A percentile compares a stretch with the other conserved stretches of the same genome.
Evolutionary conservation across 2,329 filamentous ascomycete species (phyloP).

Genomic region (Dryadomyces quercivorus): DNA sequence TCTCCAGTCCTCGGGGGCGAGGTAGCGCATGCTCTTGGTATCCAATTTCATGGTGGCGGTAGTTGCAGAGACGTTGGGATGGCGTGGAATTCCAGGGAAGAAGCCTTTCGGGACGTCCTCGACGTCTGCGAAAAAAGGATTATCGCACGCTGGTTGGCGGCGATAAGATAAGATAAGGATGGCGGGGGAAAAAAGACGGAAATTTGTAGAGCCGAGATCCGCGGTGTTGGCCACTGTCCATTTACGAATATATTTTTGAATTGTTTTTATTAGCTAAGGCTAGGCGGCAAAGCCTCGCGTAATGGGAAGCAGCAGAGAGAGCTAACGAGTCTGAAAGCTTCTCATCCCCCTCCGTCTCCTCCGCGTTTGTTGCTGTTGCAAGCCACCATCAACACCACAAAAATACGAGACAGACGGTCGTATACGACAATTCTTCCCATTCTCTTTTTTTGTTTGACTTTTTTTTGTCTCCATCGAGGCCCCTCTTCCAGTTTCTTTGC

Average conservation of each 20-base stretch:
- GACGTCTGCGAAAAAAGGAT: no score
- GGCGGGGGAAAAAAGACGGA: not conserved
- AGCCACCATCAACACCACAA: not conserved
- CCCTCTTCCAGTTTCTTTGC: not conserved
- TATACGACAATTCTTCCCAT: not conserved
- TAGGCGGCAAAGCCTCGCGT: constrained; percentile 27
- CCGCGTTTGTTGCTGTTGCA: not conserved
- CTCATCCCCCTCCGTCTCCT: constrained; percentile 2
- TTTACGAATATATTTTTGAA: constrained; percentile 1
- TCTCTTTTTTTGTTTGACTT: not conserved
- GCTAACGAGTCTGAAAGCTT: constrained; percentile 12
- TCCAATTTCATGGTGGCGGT: constrained; percentile 75
- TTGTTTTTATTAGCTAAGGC: constrained; percentile 5
- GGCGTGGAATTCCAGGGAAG: not conserved
- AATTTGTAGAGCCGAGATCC: constrained; percentile 2
- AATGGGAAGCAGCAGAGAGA: constrained; percentile 13
- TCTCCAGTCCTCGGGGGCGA: constrained; percentile 87
- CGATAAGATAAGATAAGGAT: constrained; percentile 9
- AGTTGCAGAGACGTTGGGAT: not conserved
- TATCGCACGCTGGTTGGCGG: not conserved
- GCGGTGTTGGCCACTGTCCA: not conserved
- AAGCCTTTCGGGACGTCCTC: no score
- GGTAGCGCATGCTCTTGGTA: constrained; percentile 83
- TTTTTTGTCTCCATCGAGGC: not conserved
- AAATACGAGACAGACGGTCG: not conserved